Conservation (phyloP, 1,284 basidiomycete species). For the Phellopilus nigrolimitatus region DNA sequence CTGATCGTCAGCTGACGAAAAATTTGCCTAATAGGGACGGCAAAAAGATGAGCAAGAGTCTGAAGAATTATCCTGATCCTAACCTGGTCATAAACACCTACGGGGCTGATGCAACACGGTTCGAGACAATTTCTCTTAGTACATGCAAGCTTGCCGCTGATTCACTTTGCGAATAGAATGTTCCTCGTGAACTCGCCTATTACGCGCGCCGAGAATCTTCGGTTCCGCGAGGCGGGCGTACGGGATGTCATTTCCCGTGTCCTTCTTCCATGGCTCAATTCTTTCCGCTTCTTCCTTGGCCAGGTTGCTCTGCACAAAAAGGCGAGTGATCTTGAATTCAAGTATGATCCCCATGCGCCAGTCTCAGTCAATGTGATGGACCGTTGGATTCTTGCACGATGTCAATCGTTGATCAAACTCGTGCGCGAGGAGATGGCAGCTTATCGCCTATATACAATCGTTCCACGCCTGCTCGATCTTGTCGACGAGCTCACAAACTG, state of each 20-base stretch:
- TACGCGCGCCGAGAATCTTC: conserved; percentile 95
- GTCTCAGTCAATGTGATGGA: conserved; percentile 96
- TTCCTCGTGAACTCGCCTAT: conserved; percentile 99
- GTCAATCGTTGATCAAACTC: conserved; percentile 92
- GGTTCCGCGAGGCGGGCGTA: conserved; percentile 98
- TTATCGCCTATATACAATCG: conserved; percentile 97
- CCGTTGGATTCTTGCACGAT: conserved; percentile 95
- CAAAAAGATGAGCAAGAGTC: conserved; percentile 99
- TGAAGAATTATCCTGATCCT: conserved; percentile 98
- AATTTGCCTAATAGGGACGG: conserved; percentile 62
- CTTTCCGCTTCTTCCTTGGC: conserved; percentile 99
- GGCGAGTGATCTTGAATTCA: conserved; percentile 74
- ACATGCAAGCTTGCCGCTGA: not conserved
- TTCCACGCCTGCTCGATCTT: conserved; percentile 88
- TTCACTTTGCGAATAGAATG: conserved; percentile 51
- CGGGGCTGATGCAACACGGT: conserved; percentile 95
- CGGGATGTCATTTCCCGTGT: conserved; percentile 94
- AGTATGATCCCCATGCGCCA: conserved; percentile 84
- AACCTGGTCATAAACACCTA: conserved; percentile 87
- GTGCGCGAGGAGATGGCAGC: conserved; percentile 95
- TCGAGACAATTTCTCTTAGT: conserved; percentile 19
- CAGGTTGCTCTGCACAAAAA: conserved; percentile 90
- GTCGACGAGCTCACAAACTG: conserved; percentile 98
- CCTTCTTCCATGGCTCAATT: conserved; percentile 98
- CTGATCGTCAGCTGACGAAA: conserved; percentile 6